Conservation (phyloP, 2,329 filamentous ascomycete species). For the Sporothrix humicola region DNA sequence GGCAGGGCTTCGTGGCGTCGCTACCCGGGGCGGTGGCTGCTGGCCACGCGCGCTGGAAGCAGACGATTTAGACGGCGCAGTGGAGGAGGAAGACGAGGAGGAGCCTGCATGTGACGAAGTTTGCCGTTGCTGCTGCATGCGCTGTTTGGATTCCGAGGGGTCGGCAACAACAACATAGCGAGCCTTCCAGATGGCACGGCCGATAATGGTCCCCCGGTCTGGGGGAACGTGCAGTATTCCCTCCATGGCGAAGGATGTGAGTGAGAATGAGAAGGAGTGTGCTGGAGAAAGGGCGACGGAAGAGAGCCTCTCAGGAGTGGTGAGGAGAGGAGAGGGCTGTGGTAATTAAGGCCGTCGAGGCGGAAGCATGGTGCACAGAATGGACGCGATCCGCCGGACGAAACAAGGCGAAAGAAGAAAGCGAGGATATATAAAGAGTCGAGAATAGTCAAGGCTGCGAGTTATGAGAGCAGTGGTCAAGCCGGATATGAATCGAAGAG, state of each 20-base stretch:
- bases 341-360: conserved; percentile 28
- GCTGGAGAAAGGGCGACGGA: background rate
- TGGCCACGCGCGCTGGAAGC: conserved; percentile 38
- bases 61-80: conserved; percentile 44
- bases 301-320: conserved; percentile 18
- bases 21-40: conserved; percentile 32
- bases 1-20: conserved; percentile 45
- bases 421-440: background rate
- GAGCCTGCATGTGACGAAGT: conserved; percentile 23
- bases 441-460: background rate
- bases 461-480: background rate
- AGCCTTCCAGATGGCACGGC: conserved; percentile 60
- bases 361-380: conserved; percentile 33
- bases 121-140: conserved; percentile 25
- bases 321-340: conserved; percentile 1
- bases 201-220: conserved; percentile 58
- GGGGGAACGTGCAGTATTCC: conserved; percentile 57
- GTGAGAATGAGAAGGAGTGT: background rate
- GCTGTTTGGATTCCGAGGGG: conserved; percentile 45
- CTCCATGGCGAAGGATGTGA: conserved; percentile 50
- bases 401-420: background rate
- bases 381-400: background rate
- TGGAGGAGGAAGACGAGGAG: conserved; percentile 20
- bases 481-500: background rate
- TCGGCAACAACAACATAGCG: conserved; percentile 65